Evolutionary conservation across 805 yeast species (phyloP).

Genomic region (Myxozyma vanderwaltii): DNA sequence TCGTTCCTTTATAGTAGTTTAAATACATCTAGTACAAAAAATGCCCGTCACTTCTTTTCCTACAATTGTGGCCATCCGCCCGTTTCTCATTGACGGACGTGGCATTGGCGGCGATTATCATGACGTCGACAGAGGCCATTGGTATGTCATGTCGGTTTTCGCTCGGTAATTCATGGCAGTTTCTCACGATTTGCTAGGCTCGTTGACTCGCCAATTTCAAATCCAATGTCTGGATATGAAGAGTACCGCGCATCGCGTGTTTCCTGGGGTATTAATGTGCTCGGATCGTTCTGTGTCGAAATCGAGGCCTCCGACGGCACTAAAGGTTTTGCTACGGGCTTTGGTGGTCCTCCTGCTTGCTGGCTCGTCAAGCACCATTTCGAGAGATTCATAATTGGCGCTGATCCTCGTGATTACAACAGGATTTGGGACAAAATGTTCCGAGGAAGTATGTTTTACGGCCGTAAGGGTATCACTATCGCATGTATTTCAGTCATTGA

Average conservation of each 20-base stretch:
- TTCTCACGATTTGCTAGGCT: slow-evolving; percentile 33
- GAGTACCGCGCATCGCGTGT: slow-evolving; percentile 51
- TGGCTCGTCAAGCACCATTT: slow-evolving; percentile 53
- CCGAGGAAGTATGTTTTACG: slow-evolving; percentile 55
- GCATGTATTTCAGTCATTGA: slow-evolving; percentile 54
- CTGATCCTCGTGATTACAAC: slow-evolving; percentile 53
- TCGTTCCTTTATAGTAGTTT: no score
- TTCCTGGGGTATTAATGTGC: slow-evolving; percentile 55
- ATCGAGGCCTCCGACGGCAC: slow-evolving; percentile 53
- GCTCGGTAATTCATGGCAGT: background rate
- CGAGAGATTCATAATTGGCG: slow-evolving; percentile 50
- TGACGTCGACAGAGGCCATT: slow-evolving; percentile 52
- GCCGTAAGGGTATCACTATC: slow-evolving; percentile 53
- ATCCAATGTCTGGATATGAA: slow-evolving; percentile 54
- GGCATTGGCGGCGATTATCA: slow-evolving; percentile 58
- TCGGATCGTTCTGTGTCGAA: slow-evolving; percentile 55
- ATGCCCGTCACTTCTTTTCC: slow-evolving; percentile 43
- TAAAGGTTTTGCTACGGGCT: slow-evolving; percentile 55
- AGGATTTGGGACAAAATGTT: slow-evolving; percentile 53
- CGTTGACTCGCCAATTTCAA: slow-evolving; percentile 51
- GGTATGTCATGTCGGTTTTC: slow-evolving; percentile 39
- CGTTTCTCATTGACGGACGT: slow-evolving; percentile 49
- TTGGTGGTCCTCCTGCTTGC: slow-evolving; percentile 56
- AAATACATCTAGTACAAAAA: no score
- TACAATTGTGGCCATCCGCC: slow-evolving; percentile 48